Conservation (phyloP, 192 early-diverging fungal genomes). For the Gaertneriomyces sp. region DNA sequence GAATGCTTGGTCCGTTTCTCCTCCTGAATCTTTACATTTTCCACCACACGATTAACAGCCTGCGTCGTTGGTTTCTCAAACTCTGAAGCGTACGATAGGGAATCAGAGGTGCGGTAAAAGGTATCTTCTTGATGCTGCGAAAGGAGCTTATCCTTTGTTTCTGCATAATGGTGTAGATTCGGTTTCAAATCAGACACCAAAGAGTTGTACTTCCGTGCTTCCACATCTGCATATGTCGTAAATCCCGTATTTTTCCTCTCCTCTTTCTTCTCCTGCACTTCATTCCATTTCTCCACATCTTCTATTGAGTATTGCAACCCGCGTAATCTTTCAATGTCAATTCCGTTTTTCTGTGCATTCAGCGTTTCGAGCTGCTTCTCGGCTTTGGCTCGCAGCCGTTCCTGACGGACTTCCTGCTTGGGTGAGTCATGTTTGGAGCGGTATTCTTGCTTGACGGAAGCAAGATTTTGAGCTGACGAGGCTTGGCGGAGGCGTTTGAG, state of each 20-base stretch:
- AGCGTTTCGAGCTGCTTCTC: constrained; percentile 60
- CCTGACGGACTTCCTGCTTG: constrained; percentile 54
- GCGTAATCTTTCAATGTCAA: constrained; percentile 79
- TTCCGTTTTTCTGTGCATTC: constrained; percentile 62
- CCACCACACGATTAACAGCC: constrained; percentile 67
- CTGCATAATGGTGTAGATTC: constrained; percentile 69
- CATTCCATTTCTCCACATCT: constrained; percentile 79
- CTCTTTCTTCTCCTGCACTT: constrained; percentile 70
- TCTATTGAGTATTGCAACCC: constrained; percentile 84
- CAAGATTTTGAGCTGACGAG: too few species aligned
- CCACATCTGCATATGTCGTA: constrained; percentile 79
- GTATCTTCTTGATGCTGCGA: constrained; percentile 8
- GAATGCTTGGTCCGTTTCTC: constrained; percentile 54
- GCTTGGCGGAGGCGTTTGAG: too few species aligned
- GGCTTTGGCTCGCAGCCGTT: constrained; percentile 69
- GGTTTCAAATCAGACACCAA: constrained; percentile 80
- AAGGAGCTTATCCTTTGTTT: constrained; percentile 52
- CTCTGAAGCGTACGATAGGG: constrained; percentile 57
- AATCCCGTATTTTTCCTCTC: constrained; percentile 72
- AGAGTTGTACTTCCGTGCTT: constrained; percentile 83
- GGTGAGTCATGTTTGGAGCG: constrained; percentile 54
- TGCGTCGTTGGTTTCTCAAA: constrained; percentile 58
- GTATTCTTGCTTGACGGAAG: constrained; percentile 19
- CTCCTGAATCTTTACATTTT: constrained; percentile 69
- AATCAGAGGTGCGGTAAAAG: constrained; percentile 68